Evolutionary conservation across 2,329 filamentous ascomycete species (phyloP), one percentile per base, ranked within the genome.

Genomic region (Xylaria sp.): DNA sequence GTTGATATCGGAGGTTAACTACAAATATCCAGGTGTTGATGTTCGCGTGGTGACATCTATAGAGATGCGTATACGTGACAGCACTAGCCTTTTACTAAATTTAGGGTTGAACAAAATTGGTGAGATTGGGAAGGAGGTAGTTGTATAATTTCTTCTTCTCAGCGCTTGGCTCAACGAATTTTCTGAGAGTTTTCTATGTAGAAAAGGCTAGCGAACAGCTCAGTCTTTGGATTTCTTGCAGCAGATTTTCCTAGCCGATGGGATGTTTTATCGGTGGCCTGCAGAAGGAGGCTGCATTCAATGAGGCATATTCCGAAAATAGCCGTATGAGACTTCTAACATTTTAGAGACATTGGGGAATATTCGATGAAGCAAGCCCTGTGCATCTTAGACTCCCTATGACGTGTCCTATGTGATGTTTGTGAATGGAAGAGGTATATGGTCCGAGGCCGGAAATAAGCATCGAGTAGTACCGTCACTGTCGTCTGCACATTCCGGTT

Each of bases 401-500:
- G 43, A 28, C 9, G 13, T 34, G 30, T 48, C 18, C 61, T 53
- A 64, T 1, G 53, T 64, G 1, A 58, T 58, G 7, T 58, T 64
- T 15, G 61, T 59, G 25, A 58, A 64, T 25, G 32, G 53, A 30
- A 64, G 23, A 18, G 61, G 43, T 52, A 64, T 58, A 39, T 64
- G 43, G 45, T 13, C n/a, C 2, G 52, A 0, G 18, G 53, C 41
- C 5, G 61, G 61, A 23, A 63, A 63, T 12, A 58, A 25, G 25
- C 53, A 64, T 13, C 62, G 39, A 30, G 53, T 64, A 23, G 55
- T 64, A 9, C 62, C 53, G 9, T 64, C 53, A n/a, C 43, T 50
- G 6, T 59, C 62, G 6, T 64, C 55, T 4, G 20, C 32, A 25
- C 63, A 65, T 28, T 65, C 55, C 4, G 56, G 36, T 55, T 55